Evolutionary conservation across 257 asterid species (phyloP).

Genomic region (Primulina tabacum): DNA sequence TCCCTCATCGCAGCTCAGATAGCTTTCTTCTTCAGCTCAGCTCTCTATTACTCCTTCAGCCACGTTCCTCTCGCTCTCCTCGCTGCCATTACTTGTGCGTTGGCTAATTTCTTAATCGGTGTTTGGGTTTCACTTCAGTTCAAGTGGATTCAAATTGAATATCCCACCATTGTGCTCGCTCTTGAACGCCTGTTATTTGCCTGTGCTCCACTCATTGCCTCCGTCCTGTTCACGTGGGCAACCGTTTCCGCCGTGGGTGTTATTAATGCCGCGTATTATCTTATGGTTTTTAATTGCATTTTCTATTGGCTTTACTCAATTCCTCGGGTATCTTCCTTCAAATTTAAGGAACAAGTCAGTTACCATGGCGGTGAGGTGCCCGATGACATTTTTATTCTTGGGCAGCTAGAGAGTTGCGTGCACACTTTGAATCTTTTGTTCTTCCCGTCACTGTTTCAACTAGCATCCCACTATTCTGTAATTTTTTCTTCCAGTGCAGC

Average conservation of each 20-base stretch:
- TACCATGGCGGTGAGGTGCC: constrained; percentile 87
- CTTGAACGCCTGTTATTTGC: constrained; percentile 88
- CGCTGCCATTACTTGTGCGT: constrained; percentile 63
- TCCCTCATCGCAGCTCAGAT: constrained; percentile 81
- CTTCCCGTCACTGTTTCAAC: constrained; percentile 66
- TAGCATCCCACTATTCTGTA: constrained; percentile 68
- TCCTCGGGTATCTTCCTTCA: constrained; percentile 80
- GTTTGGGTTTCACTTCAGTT: constrained; percentile 96
- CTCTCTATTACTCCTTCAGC: constrained; percentile 53
- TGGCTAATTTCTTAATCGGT: constrained; percentile 80
- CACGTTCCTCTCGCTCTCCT: constrained; percentile 50
- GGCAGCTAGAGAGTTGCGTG: constrained; percentile 85
- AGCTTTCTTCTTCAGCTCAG: constrained; percentile 74
- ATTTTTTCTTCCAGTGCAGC: constrained; percentile 64
- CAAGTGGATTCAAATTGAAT: constrained; percentile 93
- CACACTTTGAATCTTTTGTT: constrained; percentile 83
- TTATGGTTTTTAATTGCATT: constrained; percentile 76
- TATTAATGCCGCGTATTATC: constrained; percentile 77
- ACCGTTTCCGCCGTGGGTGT: constrained; percentile 90
- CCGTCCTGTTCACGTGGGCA: constrained; percentile 89
- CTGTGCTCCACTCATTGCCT: constrained; percentile 67
- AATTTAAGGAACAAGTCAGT: constrained; percentile 60
- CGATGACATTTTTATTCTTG: constrained; percentile 64
- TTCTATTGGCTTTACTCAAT: constrained; percentile 95
- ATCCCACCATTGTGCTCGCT: constrained; percentile 85